Percentiles rank a stretch among this genome's conserved stretches.
Evolutionary conservation across 805 yeast species (phyloP).

Genomic region (Cyberlindnera mississippiensis): DNA sequence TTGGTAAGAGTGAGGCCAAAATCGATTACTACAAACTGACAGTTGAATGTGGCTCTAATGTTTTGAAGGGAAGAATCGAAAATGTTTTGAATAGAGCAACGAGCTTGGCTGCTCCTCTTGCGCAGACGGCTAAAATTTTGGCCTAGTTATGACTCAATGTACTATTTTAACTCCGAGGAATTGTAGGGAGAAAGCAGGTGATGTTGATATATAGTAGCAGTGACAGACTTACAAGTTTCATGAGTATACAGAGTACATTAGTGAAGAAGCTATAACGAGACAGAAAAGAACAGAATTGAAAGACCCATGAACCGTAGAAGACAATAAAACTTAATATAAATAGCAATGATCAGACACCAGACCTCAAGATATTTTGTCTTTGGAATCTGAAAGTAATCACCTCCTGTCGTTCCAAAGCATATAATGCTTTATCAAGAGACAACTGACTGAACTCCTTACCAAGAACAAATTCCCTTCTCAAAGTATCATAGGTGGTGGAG

Average conservation of each 20-base stretch:
- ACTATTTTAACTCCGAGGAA: background rate
- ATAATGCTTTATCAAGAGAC: constrained; percentile 79
- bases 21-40: constrained; percentile 61
- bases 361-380: constrained; percentile 71
- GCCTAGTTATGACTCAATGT: background rate
- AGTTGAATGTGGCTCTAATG: constrained; percentile 71
- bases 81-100: constrained; percentile 76
- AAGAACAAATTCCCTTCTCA: constrained; percentile 77
- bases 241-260: no score
- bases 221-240: no score
- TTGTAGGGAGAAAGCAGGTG: no score
- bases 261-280: no score
- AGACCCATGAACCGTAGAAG: background rate
- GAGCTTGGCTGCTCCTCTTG: constrained; percentile 79
- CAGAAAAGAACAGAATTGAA: no score
- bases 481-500: constrained; percentile 84
- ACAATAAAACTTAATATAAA: background rate
- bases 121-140: constrained; percentile 33
- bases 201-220: no score
- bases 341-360: constrained; percentile 14
- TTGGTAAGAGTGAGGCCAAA: constrained; percentile 73
- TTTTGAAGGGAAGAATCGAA: constrained; percentile 76
- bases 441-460: constrained; percentile 57
- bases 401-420: constrained; percentile 79
- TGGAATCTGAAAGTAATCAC: constrained; percentile 87